phyloP scores from a whole-genome alignment of 1,139 yeast species.

The Blastobotrys aristatus region DNA sequence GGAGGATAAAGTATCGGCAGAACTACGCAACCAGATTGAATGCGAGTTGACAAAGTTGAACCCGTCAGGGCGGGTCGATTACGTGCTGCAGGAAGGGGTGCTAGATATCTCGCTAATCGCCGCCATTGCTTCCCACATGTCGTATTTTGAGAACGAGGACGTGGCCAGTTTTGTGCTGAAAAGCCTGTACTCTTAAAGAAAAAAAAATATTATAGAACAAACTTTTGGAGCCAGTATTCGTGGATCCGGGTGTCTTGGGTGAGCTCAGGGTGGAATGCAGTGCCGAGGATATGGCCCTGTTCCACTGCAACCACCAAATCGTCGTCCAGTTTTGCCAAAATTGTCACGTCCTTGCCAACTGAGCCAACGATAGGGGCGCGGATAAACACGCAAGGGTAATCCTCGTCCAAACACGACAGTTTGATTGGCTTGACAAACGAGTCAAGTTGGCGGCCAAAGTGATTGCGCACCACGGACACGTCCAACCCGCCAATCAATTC shows the following conservation, averaged over 20 bases:
- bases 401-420: conserved; percentile 42
- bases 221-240: conserved; percentile 45
- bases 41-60: conserved; percentile 38
- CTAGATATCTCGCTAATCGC: conserved; percentile 74
- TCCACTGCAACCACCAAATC: conserved; percentile 60
- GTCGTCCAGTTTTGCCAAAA: conserved; percentile 23
- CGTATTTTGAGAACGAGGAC: conserved; percentile 83
- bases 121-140: conserved; percentile 81
- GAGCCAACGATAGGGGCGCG: conserved; percentile 65
- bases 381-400: conserved; percentile 62
- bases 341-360: conserved; percentile 17
- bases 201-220: neutral
- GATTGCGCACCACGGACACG: conserved; percentile 63
- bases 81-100: conserved; percentile 70
- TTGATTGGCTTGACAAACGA: conserved; percentile 54
- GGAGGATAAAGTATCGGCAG: conserved; percentile 7
- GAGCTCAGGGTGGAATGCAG: conserved; percentile 80
- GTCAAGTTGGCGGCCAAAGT: conserved; percentile 74
- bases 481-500: conserved; percentile 60
- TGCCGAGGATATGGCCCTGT: conserved; percentile 64
- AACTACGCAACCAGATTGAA: conserved; percentile 25
- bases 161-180: conserved; percentile 72
- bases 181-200: conserved; percentile 4
- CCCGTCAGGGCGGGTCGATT: conserved; percentile 74
- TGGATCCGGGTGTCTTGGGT: conserved; percentile 58